Base-by-base conservation (phyloP, 225 moss, liverwort and hornwort genomes). In the Ulota crispa region DNA sequence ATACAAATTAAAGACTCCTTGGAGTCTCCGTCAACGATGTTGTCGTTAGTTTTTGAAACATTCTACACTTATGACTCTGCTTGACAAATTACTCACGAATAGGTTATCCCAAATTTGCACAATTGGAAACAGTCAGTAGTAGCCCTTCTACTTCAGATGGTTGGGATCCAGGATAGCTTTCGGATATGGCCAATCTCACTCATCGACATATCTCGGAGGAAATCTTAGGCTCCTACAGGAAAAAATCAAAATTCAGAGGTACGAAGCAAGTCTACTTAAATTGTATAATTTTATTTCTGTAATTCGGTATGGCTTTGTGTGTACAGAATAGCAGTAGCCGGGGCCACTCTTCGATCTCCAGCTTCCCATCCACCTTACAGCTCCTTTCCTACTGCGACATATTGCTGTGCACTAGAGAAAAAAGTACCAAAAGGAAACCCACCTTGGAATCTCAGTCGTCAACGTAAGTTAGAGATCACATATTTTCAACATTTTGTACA, bases 231-330 rank as follows among this genome's bases (percentile, higher is more conserved):
- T 50, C 50, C 31, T 30, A 5, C n/a, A 7, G 27, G 23, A 31
- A 6, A 21, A 53, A 64, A 76, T 47, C 15, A 31, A 9, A 47
- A 45, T 9, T 39, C 34, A 67, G 19, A 69, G 50, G 72, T 23
- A n/a, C 68, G 1, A 72, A 77, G 9, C 4, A 50, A 59, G 27
- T 72, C 72, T 72, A 59, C 50, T 16, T 21, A 74, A 45, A n/a
- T n/a, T 62, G 52, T 63, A 68, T 78, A 78, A 69, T 74, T 27
- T 73, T 55, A 72, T 50, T 63, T 53, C 41, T 82, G 64, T 79
- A 82, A 68, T 78, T 86, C 83, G 65, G 47, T 24, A 64, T 30
- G 79, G 57, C 19, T 65, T 26, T 26, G 68, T 39, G 21, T n/a
- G 9, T 36, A 70, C 76, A 76, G 31, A 83, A n/a, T 65, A 64